Percentiles rank a stretch among this genome's conserved stretches.
phyloP scores from a whole-genome alignment of 2,329 filamentous ascomycete genomes.

The Periconia sp. region DNA sequence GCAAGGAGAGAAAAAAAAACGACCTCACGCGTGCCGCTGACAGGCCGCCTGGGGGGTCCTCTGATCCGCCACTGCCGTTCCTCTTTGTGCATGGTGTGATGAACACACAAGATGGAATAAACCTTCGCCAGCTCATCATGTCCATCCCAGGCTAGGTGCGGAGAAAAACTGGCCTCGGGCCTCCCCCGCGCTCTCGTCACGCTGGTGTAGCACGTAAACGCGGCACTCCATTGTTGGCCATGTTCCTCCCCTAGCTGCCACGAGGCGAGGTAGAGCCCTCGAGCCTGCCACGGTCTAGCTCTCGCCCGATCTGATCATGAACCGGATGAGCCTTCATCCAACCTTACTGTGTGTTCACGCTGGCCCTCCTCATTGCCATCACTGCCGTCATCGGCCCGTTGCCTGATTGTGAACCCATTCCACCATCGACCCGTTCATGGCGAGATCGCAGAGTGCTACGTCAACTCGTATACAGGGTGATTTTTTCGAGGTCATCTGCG shows the following conservation, averaged over 20 bases:
- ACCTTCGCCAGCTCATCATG: neutral
- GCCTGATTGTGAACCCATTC: neutral
- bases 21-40: conserved; percentile 28
- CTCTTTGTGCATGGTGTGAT: conserved; percentile 10
- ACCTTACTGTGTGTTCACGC: no score
- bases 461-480: conserved; percentile 28
- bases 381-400: neutral
- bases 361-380: neutral
- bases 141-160: conserved; percentile 6
- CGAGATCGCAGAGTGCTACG: conserved; percentile 24
- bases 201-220: conserved; percentile 1
- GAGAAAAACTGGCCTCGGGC: neutral
- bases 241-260: conserved; percentile 14
- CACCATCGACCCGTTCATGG: conserved; percentile 14
- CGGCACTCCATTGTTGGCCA: conserved; percentile 29
- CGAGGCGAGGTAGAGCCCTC: conserved; percentile 3
- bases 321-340: neutral
- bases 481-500: conserved; percentile 40
- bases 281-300: neutral
- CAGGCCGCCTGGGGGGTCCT: conserved; percentile 29
- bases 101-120: neutral
- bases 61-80: conserved; percentile 19
- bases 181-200: neutral
- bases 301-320: neutral
- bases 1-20: conserved; percentile 10